Percentiles rank a stretch among this genome's conserved stretches.
phyloP scores from a whole-genome alignment of 306 rosid species.

The cucumber (Cucumis sativus) region DNA sequence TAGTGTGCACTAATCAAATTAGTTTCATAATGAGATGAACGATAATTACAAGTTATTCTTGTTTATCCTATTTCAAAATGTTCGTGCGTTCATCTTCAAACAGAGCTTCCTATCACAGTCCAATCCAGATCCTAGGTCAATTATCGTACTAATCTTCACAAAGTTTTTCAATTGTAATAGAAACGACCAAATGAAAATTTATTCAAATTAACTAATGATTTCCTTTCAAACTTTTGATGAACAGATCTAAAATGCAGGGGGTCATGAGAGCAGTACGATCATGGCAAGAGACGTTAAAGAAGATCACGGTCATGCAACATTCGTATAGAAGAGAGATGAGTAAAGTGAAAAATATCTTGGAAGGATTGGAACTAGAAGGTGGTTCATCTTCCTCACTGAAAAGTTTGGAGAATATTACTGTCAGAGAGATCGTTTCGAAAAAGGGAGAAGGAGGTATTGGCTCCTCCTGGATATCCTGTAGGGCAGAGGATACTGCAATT shows the following conservation, averaged over 20 bases:
- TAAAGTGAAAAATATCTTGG: constrained; percentile 14
- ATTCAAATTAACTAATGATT: neutral
- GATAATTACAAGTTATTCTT: constrained; percentile 5
- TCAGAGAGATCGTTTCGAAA: constrained; percentile 50
- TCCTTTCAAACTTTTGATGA: neutral
- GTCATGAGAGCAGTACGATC: constrained; percentile 23
- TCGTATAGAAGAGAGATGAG: constrained; percentile 26
- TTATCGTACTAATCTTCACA: neutral
- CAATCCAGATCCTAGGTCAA: neutral
- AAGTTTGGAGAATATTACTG: constrained; percentile 77
- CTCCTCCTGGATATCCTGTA: constrained; percentile 68
- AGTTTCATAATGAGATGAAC: neutral
- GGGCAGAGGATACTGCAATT: constrained; percentile 38
- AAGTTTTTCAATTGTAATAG: neutral
- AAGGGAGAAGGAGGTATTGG: constrained; percentile 48
- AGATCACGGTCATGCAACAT: constrained; percentile 32
- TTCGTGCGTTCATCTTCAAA: neutral
- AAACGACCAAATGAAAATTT: neutral
- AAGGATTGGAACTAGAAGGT: constrained; percentile 21
- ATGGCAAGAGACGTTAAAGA: constrained; percentile 20
- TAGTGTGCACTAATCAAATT: neutral
- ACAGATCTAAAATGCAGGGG: constrained; percentile 47
- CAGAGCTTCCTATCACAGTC: neutral
- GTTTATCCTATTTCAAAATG: neutral
- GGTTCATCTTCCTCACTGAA: constrained; percentile 27